Evolutionary conservation across 2,329 filamentous ascomycete species (phyloP).

Genomic region (Bipolaris victoriae): DNA sequence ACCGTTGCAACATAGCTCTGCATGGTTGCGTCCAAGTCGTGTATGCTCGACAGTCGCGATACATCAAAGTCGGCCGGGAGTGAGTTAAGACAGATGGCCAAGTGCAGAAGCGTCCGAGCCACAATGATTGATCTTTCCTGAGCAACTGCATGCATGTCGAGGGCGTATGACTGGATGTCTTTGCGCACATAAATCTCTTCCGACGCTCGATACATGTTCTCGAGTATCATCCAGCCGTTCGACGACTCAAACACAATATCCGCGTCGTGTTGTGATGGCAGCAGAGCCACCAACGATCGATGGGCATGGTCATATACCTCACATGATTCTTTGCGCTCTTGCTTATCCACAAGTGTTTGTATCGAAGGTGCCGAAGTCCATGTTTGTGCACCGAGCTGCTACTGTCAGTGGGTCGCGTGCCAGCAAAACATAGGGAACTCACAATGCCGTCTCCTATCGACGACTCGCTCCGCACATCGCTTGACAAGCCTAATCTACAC

Average conservation of each 20-base stretch:
- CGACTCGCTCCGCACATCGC: conserved; percentile 34
- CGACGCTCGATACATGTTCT: conserved; percentile 37
- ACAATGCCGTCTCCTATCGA: conserved; percentile 43
- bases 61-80: conserved; percentile 42
- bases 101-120: conserved; percentile 44
- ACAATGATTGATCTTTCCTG: conserved; percentile 39
- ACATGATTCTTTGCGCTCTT: conserved; percentile 11
- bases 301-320: conserved; percentile 27
- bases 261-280: conserved; percentile 46
- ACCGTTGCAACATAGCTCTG: conserved; percentile 43
- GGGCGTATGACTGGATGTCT: conserved; percentile 41
- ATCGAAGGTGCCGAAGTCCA: conserved; percentile 43
- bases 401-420: conserved; percentile 14
- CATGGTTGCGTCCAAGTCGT: conserved; percentile 43
- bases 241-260: conserved; percentile 46
- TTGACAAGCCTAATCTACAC: conserved; percentile 27
- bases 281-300: conserved; percentile 32
- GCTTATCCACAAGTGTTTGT: conserved; percentile 29
- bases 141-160: conserved; percentile 40
- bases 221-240: conserved; percentile 46
- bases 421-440: conserved; percentile 16
- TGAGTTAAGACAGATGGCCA: conserved; percentile 43
- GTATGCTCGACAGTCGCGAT: conserved; percentile 36
- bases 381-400: conserved; percentile 37
- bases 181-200: conserved; percentile 39